Conservation (phyloP, 2,329 filamentous ascomycete species). For the Microdochium bolleyi region DNA sequence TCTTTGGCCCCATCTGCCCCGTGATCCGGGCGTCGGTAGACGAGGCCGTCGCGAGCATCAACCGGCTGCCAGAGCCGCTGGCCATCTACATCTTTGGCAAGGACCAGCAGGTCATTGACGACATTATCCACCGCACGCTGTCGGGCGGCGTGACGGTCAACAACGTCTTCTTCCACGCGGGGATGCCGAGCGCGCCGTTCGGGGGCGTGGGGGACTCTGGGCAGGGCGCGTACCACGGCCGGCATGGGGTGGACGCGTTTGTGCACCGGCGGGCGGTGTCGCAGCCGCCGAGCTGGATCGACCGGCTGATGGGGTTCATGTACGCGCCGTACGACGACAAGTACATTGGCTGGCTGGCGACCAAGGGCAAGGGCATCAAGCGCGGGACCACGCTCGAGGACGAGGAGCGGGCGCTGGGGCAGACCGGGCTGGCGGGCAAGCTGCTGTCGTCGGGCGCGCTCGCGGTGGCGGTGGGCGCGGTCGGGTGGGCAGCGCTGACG, state of each 20-base stretch:
- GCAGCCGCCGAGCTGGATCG: slow-evolving; percentile 26
- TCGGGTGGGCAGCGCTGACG: background rate
- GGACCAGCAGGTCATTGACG: slow-evolving; percentile 22
- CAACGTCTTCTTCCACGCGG: slow-evolving; percentile 35
- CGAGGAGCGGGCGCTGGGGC: background rate
- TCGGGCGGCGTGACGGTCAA: slow-evolving; percentile 45
- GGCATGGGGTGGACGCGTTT: slow-evolving; percentile 35
- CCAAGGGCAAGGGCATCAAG: background rate
- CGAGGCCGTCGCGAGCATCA: slow-evolving; percentile 17
- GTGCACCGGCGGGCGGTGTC: slow-evolving; percentile 29
- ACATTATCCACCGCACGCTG: slow-evolving; percentile 24
- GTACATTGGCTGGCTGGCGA: background rate
- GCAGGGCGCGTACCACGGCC: slow-evolving; percentile 38
- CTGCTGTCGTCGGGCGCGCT: background rate
- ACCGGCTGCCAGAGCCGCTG: slow-evolving; percentile 23
- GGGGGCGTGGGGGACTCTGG: slow-evolving; percentile 43
- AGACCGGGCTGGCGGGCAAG: background rate
- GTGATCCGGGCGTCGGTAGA: slow-evolving; percentile 23
- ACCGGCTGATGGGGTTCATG: slow-evolving; percentile 6
- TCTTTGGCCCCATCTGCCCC: slow-evolving; percentile 35
- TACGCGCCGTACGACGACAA: background rate
- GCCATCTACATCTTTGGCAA: slow-evolving; percentile 32
- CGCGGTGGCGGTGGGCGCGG: background rate
- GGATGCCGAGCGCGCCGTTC: slow-evolving; percentile 32
- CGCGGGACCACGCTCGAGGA: background rate